Conservation (phyloP, 2,329 filamentous ascomycete genomes). For the Didymella exigua region DNA sequence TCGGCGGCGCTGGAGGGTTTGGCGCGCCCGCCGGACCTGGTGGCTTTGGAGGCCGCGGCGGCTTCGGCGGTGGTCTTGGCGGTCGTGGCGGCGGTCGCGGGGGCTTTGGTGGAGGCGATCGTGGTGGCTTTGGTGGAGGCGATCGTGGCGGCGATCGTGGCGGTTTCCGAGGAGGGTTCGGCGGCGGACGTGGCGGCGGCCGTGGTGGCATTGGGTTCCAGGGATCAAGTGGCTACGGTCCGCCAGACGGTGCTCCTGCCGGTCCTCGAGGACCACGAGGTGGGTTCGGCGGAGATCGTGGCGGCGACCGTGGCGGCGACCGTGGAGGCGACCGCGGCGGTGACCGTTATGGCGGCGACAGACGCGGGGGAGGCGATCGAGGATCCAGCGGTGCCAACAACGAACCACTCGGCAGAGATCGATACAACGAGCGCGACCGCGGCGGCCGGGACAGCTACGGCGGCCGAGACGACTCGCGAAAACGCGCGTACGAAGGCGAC, state of each 20-base stretch:
- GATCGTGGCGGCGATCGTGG: slow-evolving; percentile 46
- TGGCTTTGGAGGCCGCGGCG: slow-evolving; percentile 58
- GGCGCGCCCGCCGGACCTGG: slow-evolving; percentile 61
- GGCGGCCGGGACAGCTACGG: slow-evolving; percentile 44
- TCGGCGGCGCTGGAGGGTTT: slow-evolving; percentile 61
- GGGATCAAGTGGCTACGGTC: slow-evolving; percentile 46
- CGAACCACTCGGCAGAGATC: slow-evolving; percentile 73
- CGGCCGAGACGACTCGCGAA: slow-evolving; percentile 50
- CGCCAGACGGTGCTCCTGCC: slow-evolving; percentile 56
- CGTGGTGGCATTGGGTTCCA: slow-evolving; percentile 55
- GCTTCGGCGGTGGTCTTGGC: slow-evolving; percentile 52
- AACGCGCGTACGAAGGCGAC: slow-evolving; percentile 72
- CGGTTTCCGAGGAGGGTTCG: slow-evolving; percentile 58
- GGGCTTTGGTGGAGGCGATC: slow-evolving; percentile 47
- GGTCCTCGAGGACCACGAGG: slow-evolving; percentile 53
- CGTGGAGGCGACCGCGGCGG: slow-evolving; percentile 43
- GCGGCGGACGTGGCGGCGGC: slow-evolving; percentile 39
- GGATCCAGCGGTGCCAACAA: slow-evolving; percentile 75
- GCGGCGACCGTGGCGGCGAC: slow-evolving; percentile 48
- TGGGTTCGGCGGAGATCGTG: slow-evolving; percentile 41
- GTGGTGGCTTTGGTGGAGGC: slow-evolving; percentile 56
- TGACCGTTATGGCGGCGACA: slow-evolving; percentile 30
- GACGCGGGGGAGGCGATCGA: slow-evolving; percentile 34
- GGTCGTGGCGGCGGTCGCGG: slow-evolving; percentile 58
- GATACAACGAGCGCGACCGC: slow-evolving; percentile 48